Evolutionary conservation across 2,329 filamentous ascomycete genomes (phyloP).

Genomic region (Microdochium trichocladiopsis): DNA sequence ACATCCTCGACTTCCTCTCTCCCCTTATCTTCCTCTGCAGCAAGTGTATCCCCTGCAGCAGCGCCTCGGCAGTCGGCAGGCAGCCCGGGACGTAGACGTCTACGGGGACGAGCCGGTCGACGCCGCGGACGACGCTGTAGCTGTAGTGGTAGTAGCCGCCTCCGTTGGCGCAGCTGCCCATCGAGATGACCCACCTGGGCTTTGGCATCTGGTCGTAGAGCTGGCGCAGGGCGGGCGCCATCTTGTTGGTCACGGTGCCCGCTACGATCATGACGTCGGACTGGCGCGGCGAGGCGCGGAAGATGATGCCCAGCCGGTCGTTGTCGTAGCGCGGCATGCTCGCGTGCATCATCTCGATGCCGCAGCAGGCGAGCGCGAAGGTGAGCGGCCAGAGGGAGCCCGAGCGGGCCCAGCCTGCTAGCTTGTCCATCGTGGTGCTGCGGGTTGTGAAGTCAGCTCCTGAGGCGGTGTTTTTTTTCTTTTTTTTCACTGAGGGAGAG

Average conservation of each 20-base stretch:
- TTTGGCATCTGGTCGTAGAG: conserved; percentile 97
- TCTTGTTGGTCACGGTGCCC: conserved; percentile 91
- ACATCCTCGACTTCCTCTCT: conserved; percentile 47
- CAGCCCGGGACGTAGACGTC: conserved; percentile 77
- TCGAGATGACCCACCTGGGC: conserved; percentile 76
- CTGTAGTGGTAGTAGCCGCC: conserved; percentile 85
- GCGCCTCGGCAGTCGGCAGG: conserved; percentile 53
- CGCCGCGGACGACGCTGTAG: conserved; percentile 69
- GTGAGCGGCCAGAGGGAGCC: conserved; percentile 84
- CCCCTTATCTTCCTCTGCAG: conserved; percentile 69
- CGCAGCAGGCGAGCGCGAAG: conserved; percentile 83
- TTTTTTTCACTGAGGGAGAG: too few relatives aligned
- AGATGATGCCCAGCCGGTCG: conserved; percentile 83
- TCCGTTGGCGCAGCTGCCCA: conserved; percentile 80
- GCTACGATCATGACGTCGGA: conserved; percentile 93
- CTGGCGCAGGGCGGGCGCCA: conserved; percentile 84
- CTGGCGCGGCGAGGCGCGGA: conserved; percentile 80
- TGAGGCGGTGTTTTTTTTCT: too few relatives aligned
- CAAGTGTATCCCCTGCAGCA: conserved; percentile 67
- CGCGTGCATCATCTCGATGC: conserved; percentile 88
- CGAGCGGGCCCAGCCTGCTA: conserved; percentile 80
- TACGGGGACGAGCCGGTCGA: conserved; percentile 70
- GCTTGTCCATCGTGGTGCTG: conserved; percentile 70
- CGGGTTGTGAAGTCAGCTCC: too few relatives aligned
- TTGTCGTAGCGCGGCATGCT: conserved; percentile 86